Base-by-base conservation (phyloP, 805 yeast species). In the Suhomyces canberraensis region DNA sequence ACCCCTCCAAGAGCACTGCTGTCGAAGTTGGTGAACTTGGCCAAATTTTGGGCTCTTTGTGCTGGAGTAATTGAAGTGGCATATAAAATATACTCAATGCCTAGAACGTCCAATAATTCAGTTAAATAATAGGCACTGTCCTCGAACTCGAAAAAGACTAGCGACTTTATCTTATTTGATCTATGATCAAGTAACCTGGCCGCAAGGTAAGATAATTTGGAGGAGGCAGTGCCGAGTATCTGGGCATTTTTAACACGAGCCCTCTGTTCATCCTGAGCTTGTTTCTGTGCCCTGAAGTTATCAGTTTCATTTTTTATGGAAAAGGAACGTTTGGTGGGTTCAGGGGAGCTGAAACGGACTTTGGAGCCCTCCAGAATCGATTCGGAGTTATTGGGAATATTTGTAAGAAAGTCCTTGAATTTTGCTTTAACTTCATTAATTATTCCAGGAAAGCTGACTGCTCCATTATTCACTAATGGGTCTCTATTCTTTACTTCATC, bases 111-210 rank as follows among this genome's bases (percentile, higher is more conserved):
- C 33, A 83, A 49, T 9, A 79, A 62, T 46, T 83, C 90, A 0
- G 84, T 73, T 19, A 82, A 51, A 50, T 79, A 81, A 50, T 76
- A 81, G 0, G 88, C 89, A 32, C 78, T 71, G 44, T 82, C 87
- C 51, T 80, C 86, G 54, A 77, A 79, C 44, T 82, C 88, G 51
- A 76, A 83, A 51, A 82, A 82, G 0, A 82, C 78, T 18, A 82
- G 64, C 11, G 82, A 73, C 52, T 82, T 78, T 35, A 75, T 51
- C 3, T 67, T 64, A 7, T 52, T 37, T 8, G 45, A 40, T 42
- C 76, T 77, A 48, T 81, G 75, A 33, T 78, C 81, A 18, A 78
- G 50, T 7, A 81, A 47, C 40, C 76, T 62, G 11, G 81, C 63
- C 0, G 76, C 67, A 40, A 82, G 56, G 43, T 82, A 82, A 4